Percentiles rank a stretch among this genome's conserved stretches.
Evolutionary conservation across 2,329 filamentous ascomycete genomes (phyloP).

Genomic region (Graphiopsis chlorocephala): DNA sequence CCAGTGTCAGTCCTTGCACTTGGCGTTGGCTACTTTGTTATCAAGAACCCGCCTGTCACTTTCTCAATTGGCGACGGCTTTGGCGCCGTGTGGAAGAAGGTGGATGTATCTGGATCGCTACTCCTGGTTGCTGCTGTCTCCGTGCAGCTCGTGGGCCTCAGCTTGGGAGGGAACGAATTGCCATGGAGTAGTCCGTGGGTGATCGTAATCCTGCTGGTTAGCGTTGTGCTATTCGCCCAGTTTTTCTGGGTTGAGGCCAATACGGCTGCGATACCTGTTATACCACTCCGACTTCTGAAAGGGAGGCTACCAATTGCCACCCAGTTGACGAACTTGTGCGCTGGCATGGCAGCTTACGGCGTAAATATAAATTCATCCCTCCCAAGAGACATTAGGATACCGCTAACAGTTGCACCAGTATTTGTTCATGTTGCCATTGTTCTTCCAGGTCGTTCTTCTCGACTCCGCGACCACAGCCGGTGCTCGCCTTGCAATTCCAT

Average conservation of each 20-base stretch:
- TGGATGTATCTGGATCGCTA: constrained; percentile 59
- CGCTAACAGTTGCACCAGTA: neutral
- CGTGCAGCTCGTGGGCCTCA: constrained; percentile 49
- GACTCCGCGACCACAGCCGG: neutral
- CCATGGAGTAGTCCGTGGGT: constrained; percentile 46
- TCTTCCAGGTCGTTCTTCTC: neutral
- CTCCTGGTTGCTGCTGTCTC: constrained; percentile 59
- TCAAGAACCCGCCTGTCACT: constrained; percentile 45
- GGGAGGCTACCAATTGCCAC: neutral
- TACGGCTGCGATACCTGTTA: neutral
- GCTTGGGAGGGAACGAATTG: constrained; percentile 46
- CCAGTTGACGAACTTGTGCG: neutral
- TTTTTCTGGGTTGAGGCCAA: constrained; percentile 33
- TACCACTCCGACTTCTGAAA: neutral
- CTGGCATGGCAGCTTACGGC: neutral
- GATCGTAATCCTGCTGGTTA: constrained; percentile 38
- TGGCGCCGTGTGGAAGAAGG: constrained; percentile 48
- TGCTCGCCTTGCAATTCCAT: neutral
- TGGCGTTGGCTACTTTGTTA: constrained; percentile 51
- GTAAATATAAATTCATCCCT: neutral
- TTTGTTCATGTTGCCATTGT: neutral
- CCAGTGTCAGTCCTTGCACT: constrained; percentile 58
- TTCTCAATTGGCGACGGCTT: constrained; percentile 29
- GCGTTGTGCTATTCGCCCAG: constrained; percentile 36
- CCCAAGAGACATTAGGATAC: neutral